Evolutionary conservation across 306 rosid species (phyloP).

Genomic region (Pyrus pyrifolia): DNA sequence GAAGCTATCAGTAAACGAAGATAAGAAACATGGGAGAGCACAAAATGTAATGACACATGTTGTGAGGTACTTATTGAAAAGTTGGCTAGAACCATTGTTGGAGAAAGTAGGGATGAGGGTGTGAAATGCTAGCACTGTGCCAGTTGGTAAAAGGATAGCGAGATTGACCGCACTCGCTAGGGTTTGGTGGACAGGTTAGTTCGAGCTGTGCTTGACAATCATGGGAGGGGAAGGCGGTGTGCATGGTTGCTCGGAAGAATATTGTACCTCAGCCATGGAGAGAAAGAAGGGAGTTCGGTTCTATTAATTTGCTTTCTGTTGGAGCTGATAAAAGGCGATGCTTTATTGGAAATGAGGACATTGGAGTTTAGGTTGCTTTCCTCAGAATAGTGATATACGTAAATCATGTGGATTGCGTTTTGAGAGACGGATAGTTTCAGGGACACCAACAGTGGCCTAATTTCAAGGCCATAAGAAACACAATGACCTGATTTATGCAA

Average conservation of each 20-base stretch:
- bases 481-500: neutral
- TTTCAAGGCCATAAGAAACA: neutral
- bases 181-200: constrained; percentile 19
- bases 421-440: neutral
- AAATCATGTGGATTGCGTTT: neutral
- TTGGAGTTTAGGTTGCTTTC: neutral
- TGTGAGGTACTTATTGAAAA: constrained; percentile 22
- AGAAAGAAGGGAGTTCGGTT: neutral
- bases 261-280: constrained; percentile 10
- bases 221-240: neutral
- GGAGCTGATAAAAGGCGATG: neutral
- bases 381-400: neutral
- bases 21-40: constrained; percentile 23
- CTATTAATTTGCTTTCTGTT: neutral
- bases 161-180: constrained; percentile 32
- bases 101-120: constrained; percentile 34
- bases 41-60: neutral
- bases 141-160: constrained; percentile 33
- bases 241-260: neutral
- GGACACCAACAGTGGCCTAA: neutral
- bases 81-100: constrained; percentile 32
- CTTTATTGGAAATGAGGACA: neutral
- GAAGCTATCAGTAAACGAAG: constrained; percentile 33
- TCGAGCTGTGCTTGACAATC: neutral
- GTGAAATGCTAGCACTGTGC: constrained; percentile 31